phyloP scores from a whole-genome alignment of 768 basidiomycete species.

The Tulasnella sp. region DNA sequence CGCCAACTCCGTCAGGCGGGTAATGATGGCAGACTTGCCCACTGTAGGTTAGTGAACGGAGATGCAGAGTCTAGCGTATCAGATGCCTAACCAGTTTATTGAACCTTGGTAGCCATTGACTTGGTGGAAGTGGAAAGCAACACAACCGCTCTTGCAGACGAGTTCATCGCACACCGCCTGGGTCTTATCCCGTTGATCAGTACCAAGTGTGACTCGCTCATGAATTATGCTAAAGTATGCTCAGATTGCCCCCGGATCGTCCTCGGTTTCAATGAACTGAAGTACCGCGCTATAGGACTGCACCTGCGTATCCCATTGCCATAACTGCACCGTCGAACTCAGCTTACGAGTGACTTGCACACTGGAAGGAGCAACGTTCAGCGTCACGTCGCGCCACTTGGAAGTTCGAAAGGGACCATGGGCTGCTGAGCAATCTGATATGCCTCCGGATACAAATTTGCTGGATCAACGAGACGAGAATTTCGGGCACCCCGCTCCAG shows the following conservation, averaged over 20 bases:
- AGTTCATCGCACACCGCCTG: conserved; percentile 94
- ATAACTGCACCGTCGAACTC: conserved; percentile 84
- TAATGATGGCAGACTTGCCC: conserved; percentile 95
- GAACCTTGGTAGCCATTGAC: conserved; percentile 75
- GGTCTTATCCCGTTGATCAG: conserved; percentile 92
- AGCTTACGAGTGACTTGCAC: conserved; percentile 72
- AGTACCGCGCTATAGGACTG: conserved; percentile 68
- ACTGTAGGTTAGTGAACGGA: conserved; percentile 74
- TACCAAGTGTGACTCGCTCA: conserved; percentile 84
- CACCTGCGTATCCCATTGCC: conserved; percentile 80
- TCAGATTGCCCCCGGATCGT: conserved; percentile 19
- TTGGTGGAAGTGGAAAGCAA: conserved; percentile 92
- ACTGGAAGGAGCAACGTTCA: conserved; percentile 63
- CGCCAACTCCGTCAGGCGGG: conserved; percentile 91
- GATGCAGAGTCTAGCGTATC: background rate
- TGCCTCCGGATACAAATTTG: conserved; percentile 43
- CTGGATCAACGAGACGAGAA: conserved; percentile 27
- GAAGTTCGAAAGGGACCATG: conserved; percentile 51
- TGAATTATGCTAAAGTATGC: conserved; percentile 74
- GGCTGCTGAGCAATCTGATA: conserved; percentile 45
- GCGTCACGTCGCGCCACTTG: conserved; percentile 84
- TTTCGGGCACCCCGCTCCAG: conserved; percentile 25
- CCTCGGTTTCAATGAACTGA: conserved; percentile 16
- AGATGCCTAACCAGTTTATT: background rate
- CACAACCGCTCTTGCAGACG: conserved; percentile 92